These are phyloP conservation scores for Fusarium sp. DNA, from an alignment of 2,329 filamentous ascomycete species.

Conservation along the genomic window DNA sequence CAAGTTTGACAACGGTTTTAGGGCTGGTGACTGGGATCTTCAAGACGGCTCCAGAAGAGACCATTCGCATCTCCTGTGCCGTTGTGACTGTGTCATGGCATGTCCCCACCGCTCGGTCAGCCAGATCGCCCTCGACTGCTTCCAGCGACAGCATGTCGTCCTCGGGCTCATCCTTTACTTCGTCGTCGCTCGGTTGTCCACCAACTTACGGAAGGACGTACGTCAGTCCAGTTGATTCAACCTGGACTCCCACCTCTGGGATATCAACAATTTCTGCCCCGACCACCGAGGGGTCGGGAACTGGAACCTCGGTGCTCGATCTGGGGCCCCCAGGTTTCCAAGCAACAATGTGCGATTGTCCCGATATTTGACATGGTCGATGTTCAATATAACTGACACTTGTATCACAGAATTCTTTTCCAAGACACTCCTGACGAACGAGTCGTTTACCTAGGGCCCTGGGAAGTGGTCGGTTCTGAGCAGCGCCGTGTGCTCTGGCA, in stretches of 20 bases:
- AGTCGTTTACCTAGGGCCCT: slow-evolving; percentile 66
- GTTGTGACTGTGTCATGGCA: slow-evolving; percentile 51
- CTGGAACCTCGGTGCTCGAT: slow-evolving; percentile 61
- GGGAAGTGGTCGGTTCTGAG: slow-evolving; percentile 63
- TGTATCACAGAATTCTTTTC: slow-evolving; percentile 60
- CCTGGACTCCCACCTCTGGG: slow-evolving; percentile 61
- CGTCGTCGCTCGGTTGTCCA: slow-evolving; percentile 60
- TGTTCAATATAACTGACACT: slow-evolving; percentile 42
- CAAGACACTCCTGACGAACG: slow-evolving; percentile 63
- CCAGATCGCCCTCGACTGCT: slow-evolving; percentile 49
- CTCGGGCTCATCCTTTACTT: slow-evolving; percentile 63
- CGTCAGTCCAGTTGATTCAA: slow-evolving; percentile 60
- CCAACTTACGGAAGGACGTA: slow-evolving; percentile 59
- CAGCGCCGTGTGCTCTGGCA: slow-evolving; percentile 66
- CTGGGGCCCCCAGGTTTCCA: slow-evolving; percentile 67
- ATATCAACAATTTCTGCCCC: slow-evolving; percentile 60
- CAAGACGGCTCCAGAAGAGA: slow-evolving; percentile 41
- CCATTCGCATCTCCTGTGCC: slow-evolving; percentile 40
- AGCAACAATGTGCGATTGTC: slow-evolving; percentile 63
- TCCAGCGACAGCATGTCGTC: slow-evolving; percentile 58
- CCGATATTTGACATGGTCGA: slow-evolving; percentile 9
- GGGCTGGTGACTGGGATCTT: slow-evolving; percentile 40
- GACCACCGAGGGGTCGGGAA: slow-evolving; percentile 55
- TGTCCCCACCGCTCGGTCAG: slow-evolving; percentile 50
- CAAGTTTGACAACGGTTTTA: slow-evolving; percentile 31